A percentile compares a stretch with the other conserved stretches of the same genome.
phyloP scores from a whole-genome alignment of 371 early-diverging fungal genomes.

The Mucor piriformis region DNA sequence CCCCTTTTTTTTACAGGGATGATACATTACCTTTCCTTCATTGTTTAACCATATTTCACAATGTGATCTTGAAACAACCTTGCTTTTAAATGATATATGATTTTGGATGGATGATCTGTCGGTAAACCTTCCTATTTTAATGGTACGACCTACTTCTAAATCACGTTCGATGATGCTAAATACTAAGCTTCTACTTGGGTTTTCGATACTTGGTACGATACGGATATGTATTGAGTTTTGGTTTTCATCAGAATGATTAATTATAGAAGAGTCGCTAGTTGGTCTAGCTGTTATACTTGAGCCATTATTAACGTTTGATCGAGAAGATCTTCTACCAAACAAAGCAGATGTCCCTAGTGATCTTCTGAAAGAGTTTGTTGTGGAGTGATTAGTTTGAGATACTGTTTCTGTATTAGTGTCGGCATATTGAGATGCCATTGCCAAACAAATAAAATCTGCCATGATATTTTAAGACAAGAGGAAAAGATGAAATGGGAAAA shows the following conservation, averaged over 20 bases:
- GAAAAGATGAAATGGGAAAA: neutral
- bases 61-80: constrained; percentile 92
- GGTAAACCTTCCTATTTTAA: constrained; percentile 84
- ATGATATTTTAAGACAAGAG: constrained; percentile 7
- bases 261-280: constrained; percentile 10
- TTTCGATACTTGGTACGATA: constrained; percentile 79
- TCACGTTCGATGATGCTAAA: constrained; percentile 85
- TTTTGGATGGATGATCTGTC: constrained; percentile 66
- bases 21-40: constrained; percentile 68
- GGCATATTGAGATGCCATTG: constrained; percentile 30
- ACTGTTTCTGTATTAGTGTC: constrained; percentile 7
- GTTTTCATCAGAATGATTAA: neutral
- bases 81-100: constrained; percentile 87
- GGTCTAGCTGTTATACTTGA: neutral
- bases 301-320: neutral
- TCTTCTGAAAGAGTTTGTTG: constrained; percentile 20
- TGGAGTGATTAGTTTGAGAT: neutral
- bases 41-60: constrained; percentile 89
- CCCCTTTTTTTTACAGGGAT: neutral
- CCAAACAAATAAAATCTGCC: constrained; percentile 33
- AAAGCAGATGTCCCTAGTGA: constrained; percentile 13
- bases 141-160: constrained; percentile 64
- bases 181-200: constrained; percentile 71
- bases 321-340: constrained; percentile 22
- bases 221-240: constrained; percentile 59